Evolutionary conservation across 2,329 filamentous ascomycete species (phyloP), one percentile per base, ranked within the genome.

Genomic region (Madurella fahalii): DNA sequence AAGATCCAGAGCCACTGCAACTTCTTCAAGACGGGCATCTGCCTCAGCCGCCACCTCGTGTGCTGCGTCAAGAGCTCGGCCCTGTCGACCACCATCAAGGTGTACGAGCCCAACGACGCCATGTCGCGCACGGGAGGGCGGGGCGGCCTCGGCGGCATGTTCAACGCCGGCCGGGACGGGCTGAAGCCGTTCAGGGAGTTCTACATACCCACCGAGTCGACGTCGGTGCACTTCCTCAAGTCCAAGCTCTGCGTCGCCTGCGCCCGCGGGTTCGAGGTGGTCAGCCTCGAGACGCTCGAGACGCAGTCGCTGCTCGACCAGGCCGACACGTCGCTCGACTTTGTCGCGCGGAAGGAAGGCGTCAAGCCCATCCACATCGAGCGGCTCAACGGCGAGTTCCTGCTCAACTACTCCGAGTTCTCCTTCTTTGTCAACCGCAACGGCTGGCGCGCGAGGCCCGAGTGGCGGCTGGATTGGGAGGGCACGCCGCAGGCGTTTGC

Each of bases 371-470:
- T 99, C 61, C 93, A 97, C 67, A 97, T 99, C 63, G 95, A 99
- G 72, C 88, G 94, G 44, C 86, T 97, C 68, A 95, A 95, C 63
- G 92, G 93, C 69, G 94, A 99, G 69, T 99, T 99, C 78, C 73
- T 99, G 63, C 85, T 99, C 60, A 97, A 96, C 72, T 99, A 99
- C 74, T 94, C 90, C 4, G 94, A 99, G 70, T 99, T 96, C 73
- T 96, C 90, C 12, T 99, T 99, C 82, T 99, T 97, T 67, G 94
- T 99, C 68, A 97, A 99, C 73, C 85, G 94, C 65, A 97, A 99
- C 70, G 94, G 94, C 39, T 99, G 94, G 94, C 85, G 94, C 59
- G 93, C 93, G 51, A 82, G 92, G 65, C 91, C 92, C 5, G 94
- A 99, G 71, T 99, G 94, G 94, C 86, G 88, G 65, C 96, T 99